These are phyloP conservation scores for Aegilops umbellulata DNA, from an alignment of 176 grass and related monocot species.

Conservation along the genomic window DNA sequence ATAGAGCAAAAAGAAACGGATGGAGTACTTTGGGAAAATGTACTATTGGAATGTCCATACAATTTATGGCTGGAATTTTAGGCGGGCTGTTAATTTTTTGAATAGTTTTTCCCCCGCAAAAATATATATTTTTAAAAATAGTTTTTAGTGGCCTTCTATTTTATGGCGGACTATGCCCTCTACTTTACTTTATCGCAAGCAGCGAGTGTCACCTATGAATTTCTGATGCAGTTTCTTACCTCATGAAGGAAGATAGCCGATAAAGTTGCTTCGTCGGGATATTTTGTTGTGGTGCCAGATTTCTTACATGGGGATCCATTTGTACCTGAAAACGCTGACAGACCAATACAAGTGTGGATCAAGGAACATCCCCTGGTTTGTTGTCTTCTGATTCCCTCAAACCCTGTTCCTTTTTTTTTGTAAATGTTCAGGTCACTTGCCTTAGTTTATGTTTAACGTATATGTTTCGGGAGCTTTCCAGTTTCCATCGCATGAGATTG, in stretches of 20 bases:
- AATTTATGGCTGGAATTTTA: neutral
- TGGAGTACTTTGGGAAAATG: neutral
- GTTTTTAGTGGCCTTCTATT: neutral
- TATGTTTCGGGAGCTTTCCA: neutral
- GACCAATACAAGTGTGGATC: conserved; percentile 43
- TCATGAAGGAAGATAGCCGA: conserved; percentile 74
- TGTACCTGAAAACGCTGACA: conserved; percentile 41
- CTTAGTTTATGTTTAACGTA: neutral
- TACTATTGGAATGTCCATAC: neutral
- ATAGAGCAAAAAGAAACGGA: no score
- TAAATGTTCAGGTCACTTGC: neutral
- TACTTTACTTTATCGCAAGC: neutral
- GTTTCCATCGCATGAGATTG: neutral
- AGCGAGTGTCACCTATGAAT: neutral
- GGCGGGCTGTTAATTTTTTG: neutral
- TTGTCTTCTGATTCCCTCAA: neutral
- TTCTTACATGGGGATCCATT: conserved; percentile 67
- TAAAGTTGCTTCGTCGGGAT: conserved; percentile 58
- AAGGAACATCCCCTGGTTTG: conserved; percentile 54
- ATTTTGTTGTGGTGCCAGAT: conserved; percentile 76
- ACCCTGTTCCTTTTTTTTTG: neutral
- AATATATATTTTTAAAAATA: no score
- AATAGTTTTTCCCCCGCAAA: no score
- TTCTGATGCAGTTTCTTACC: neutral
- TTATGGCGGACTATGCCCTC: neutral